phyloP scores from a whole-genome alignment of 2,329 filamentous ascomycete genomes.

The Ascochyta clinopodiicola region DNA sequence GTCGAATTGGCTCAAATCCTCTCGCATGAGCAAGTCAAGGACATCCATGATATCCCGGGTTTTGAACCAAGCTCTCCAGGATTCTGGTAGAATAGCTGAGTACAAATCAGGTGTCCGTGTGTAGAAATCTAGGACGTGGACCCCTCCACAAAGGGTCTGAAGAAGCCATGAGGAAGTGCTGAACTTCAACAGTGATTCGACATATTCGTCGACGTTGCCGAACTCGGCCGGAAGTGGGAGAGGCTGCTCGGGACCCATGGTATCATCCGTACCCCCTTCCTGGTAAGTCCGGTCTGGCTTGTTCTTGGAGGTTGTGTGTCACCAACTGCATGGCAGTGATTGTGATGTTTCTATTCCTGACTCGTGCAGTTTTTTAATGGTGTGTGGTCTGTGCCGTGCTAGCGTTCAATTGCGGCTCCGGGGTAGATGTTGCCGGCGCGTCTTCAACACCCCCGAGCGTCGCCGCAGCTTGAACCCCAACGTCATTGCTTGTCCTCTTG shows the following conservation, averaged over 20 bases:
- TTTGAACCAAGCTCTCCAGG: constrained; percentile 84
- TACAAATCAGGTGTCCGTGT: constrained; percentile 86
- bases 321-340: constrained; percentile 17
- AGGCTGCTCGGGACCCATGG: constrained; percentile 57
- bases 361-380: constrained; percentile 15
- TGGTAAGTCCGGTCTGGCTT: neutral
- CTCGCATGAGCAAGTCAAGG: constrained; percentile 79
- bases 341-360: constrained; percentile 11
- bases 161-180: constrained; percentile 76
- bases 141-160: constrained; percentile 90
- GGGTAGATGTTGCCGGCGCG: constrained; percentile 4
- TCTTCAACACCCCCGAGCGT: constrained; percentile 11
- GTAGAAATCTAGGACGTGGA: constrained; percentile 96
- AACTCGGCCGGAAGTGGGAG: constrained; percentile 78
- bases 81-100: constrained; percentile 72
- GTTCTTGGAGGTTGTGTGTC: constrained; percentile 12
- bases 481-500: constrained; percentile 1
- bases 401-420: constrained; percentile 7
- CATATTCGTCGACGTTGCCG: constrained; percentile 74
- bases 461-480: constrained; percentile 14
- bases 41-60: constrained; percentile 74
- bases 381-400: constrained; percentile 17
- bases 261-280: constrained; percentile 22
- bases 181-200: constrained; percentile 79
- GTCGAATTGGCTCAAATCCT: constrained; percentile 65